Conservation (phyloP, 1,284 basidiomycete genomes). For the Tilletia setariae region DNA sequence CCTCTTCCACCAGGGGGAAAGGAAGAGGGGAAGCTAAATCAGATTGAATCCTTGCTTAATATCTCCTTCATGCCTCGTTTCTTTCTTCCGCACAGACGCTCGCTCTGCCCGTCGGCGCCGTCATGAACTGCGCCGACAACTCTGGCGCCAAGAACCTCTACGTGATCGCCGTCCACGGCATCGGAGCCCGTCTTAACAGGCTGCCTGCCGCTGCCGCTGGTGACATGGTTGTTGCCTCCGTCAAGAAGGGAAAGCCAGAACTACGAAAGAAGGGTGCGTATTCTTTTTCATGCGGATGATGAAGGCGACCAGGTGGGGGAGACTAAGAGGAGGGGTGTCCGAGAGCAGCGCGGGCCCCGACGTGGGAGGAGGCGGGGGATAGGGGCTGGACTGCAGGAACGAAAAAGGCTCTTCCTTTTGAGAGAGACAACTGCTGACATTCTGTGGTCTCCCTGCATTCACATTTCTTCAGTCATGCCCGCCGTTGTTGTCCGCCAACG, state of each 20-base stretch:
- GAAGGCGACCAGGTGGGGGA: no score
- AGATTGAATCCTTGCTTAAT: no score
- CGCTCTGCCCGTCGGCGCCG: slow-evolving; percentile 89
- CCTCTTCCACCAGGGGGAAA: no score
- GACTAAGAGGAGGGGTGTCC: no score
- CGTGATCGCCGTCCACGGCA: slow-evolving; percentile 85
- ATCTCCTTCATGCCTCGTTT: no score
- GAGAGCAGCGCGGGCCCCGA: no score
- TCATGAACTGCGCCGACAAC: slow-evolving; percentile 99
- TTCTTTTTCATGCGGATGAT: neutral
- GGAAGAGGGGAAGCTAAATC: no score
- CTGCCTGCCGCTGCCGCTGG: slow-evolving; percentile 96
- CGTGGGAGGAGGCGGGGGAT: no score
- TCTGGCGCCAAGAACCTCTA: slow-evolving; percentile 94
- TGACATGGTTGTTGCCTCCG: slow-evolving; percentile 97
- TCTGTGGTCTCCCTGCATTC: slow-evolving; percentile 19
- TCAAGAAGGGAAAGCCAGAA: slow-evolving; percentile 99
- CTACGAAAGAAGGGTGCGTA: slow-evolving; percentile 95
- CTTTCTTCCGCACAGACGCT: slow-evolving; percentile 26
- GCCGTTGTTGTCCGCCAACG: slow-evolving; percentile 95
- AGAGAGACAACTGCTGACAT: slow-evolving; percentile 4
- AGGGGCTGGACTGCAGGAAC: slow-evolving; percentile 22
- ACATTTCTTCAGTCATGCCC: slow-evolving; percentile 74
- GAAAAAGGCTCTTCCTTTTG: no score
- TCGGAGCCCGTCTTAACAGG: slow-evolving; percentile 94